Percentiles rank a stretch among this genome's conserved stretches.
Conservation (phyloP, 2,329 filamentous ascomycete species). For the Penicillium vulpinum region DNA sequence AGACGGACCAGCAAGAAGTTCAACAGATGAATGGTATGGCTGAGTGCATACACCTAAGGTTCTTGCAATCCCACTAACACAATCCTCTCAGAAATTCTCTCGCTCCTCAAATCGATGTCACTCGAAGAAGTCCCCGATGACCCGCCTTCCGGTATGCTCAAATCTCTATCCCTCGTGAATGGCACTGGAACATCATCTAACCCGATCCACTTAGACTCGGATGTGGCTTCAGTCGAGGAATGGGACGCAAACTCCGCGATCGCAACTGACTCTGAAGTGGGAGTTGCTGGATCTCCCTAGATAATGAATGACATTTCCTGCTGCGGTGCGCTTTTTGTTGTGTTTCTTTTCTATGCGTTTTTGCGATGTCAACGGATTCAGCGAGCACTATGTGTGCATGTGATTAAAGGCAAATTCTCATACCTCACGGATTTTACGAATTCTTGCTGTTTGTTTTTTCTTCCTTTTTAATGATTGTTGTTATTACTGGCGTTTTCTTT, state of each 20-base stretch:
- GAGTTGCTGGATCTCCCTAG: constrained; percentile 39
- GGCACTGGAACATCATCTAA: constrained; percentile 2
- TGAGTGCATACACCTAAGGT: not conserved
- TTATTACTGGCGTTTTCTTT: not conserved
- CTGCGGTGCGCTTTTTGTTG: not conserved
- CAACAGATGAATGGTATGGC: constrained; percentile 38
- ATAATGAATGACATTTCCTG: not conserved
- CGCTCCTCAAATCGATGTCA: constrained; percentile 37
- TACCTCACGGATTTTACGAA: constrained; percentile 10
- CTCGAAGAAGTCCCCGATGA: constrained; percentile 42
- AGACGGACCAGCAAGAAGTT: constrained; percentile 38
- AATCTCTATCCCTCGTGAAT: constrained; percentile 10
- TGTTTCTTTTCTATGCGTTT: constrained; percentile 1
- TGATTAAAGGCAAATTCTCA: not conserved
- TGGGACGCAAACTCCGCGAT: constrained; percentile 46
- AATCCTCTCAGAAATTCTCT: constrained; percentile 28
- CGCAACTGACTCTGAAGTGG: constrained; percentile 44
- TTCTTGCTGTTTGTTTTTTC: not conserved
- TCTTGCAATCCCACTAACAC: constrained; percentile 2
- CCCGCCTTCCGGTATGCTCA: constrained; percentile 39
- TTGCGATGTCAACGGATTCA: constrained; percentile 1
- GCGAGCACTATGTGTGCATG: constrained; percentile 1
- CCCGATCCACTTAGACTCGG: constrained; percentile 35
- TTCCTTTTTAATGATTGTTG: not conserved
- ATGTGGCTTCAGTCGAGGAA: constrained; percentile 42